Evolutionary conservation across 805 yeast species (phyloP).

Genomic region (Naumovozyma dairenensis): DNA sequence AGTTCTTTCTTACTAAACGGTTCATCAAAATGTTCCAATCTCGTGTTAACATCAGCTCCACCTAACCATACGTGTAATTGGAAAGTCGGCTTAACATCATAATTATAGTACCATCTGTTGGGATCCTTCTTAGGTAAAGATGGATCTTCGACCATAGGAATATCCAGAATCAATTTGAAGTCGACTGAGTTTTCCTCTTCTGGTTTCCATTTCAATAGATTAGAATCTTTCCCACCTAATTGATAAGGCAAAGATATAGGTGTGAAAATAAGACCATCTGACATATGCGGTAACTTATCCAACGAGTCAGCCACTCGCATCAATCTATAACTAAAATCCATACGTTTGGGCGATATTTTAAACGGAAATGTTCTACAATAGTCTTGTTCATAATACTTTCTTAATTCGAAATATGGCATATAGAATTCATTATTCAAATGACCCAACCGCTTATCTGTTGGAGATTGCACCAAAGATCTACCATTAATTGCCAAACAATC

Average conservation of each 20-base stretch:
- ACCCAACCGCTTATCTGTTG: conserved; percentile 74
- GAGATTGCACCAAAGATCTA: conserved; percentile 54
- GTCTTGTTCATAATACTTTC: conserved; percentile 61
- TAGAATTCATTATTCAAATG: conserved; percentile 73
- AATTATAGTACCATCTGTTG: conserved; percentile 64
- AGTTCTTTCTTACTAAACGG: conserved; percentile 27
- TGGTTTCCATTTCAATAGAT: conserved; percentile 93
- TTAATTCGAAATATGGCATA: conserved; percentile 69
- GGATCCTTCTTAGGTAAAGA: conserved; percentile 44
- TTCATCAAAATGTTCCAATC: conserved; percentile 21
- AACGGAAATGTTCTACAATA: conserved; percentile 73
- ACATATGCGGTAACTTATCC: conserved; percentile 69
- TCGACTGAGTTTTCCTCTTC: conserved; percentile 92
- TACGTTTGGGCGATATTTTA: conserved; percentile 74
- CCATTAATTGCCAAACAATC: conserved; percentile 86
- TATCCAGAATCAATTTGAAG: conserved; percentile 51
- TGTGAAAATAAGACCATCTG: conserved; percentile 91
- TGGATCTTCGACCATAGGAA: conserved; percentile 27
- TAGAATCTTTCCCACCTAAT: conserved; percentile 72
- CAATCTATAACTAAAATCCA: conserved; percentile 76
- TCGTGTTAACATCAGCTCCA: conserved; percentile 28
- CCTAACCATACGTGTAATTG: conserved; percentile 76
- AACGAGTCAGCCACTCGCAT: conserved; percentile 63
- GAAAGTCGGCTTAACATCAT: conserved; percentile 67
- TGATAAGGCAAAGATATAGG: conserved; percentile 81